Conservation (phyloP, 345 rosid genomes). For the Eucalyptus viminalis region DNA sequence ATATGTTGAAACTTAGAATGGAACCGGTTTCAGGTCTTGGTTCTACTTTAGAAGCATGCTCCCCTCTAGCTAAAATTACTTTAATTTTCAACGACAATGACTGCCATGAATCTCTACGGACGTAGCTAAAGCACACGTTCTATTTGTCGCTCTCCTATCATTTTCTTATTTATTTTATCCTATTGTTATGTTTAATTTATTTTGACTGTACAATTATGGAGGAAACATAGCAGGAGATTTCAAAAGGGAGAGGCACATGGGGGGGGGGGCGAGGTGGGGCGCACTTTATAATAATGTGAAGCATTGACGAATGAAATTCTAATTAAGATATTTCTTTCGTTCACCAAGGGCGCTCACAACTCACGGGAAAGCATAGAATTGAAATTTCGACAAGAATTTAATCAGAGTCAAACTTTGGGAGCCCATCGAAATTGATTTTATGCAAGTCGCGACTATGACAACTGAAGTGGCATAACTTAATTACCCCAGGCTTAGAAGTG, state of each 20-base stretch:
- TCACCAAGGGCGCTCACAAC: neutral
- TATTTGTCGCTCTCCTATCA: neutral
- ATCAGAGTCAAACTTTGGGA: neutral
- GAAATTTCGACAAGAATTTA: neutral
- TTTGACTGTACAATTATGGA: neutral
- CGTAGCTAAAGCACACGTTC: neutral
- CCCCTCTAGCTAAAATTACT: neutral
- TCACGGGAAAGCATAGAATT: neutral
- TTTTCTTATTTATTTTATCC: neutral
- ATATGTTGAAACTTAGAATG: too few relatives aligned
- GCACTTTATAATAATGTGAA: neutral
- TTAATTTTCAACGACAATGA: neutral
- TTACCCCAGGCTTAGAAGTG: neutral
- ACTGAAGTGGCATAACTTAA: neutral
- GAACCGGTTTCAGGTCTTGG: accelerated
- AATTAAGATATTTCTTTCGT: neutral
- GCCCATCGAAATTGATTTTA: neutral
- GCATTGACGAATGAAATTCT: neutral
- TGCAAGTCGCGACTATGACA: neutral
- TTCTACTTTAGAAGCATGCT: too few relatives aligned
- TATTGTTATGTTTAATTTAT: neutral
- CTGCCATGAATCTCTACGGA: neutral
- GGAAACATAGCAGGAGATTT: neutral
- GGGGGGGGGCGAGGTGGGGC: too few relatives aligned
- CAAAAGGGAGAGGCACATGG: neutral